These are phyloP conservation scores for Eimeria zaria DNA, from an alignment of 169 alveolate genomes.

Conservation along the genomic window DNA sequence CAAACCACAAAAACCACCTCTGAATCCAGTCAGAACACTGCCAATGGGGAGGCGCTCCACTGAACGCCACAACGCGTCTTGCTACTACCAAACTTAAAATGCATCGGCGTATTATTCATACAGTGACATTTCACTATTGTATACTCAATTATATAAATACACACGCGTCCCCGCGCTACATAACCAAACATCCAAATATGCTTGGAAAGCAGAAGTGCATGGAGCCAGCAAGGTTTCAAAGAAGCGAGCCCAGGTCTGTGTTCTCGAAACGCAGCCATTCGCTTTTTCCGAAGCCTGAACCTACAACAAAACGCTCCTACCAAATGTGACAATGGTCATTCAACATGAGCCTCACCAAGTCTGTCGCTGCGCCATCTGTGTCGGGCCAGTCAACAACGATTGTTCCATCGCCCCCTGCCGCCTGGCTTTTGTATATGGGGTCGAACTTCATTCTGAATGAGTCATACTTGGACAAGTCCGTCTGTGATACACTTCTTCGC, in stretches of 20 bases:
- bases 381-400: constrained; percentile 86
- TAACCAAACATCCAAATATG: no score
- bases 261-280: not conserved
- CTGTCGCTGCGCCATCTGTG: constrained; percentile 62
- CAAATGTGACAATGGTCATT: not conserved
- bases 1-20: not conserved
- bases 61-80: no score
- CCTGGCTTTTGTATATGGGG: constrained; percentile 98
- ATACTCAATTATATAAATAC: no score
- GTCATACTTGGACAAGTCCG: constrained; percentile 97
- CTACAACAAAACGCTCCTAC: not conserved
- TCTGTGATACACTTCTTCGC: constrained; percentile 98
- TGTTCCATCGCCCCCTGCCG: constrained; percentile 91
- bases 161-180: not conserved
- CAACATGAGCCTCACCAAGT: not conserved
- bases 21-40: not conserved
- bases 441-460: constrained; percentile 99
- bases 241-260: not conserved
- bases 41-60: no score
- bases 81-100: no score
- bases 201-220: not conserved
- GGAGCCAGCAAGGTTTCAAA: not conserved
- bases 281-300: not conserved
- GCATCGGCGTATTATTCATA: no score
- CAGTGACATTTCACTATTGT: no score